These are phyloP conservation scores for Mortierella sp. DNA, from an alignment of 371 early-diverging fungal species.

Conservation along the genomic window DNA sequence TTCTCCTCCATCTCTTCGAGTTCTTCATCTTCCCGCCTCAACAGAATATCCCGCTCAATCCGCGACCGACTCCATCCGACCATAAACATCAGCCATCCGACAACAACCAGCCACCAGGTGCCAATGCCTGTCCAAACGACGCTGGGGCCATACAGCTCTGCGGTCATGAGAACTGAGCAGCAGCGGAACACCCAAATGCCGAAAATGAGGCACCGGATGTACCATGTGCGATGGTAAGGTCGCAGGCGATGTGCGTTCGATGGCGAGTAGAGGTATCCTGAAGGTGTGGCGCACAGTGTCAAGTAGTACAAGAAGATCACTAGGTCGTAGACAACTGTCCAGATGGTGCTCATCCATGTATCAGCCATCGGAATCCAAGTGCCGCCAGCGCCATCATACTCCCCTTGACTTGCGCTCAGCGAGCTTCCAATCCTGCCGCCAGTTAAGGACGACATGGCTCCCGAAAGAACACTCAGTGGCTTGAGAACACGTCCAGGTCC, in stretches of 20 bases:
- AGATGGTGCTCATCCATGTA: slow-evolving; percentile 79
- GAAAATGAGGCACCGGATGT: slow-evolving; percentile 48
- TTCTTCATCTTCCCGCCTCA: slow-evolving; percentile 34
- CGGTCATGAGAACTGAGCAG: slow-evolving; percentile 50
- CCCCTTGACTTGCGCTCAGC: background rate
- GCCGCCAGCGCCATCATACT: slow-evolving; percentile 26
- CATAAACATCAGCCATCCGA: slow-evolving; percentile 56
- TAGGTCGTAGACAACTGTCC: slow-evolving; percentile 62
- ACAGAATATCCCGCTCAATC: slow-evolving; percentile 43
- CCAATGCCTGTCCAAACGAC: slow-evolving; percentile 55
- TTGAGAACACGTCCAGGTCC: slow-evolving; percentile 27
- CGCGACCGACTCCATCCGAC: slow-evolving; percentile 53
- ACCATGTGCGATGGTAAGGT: slow-evolving; percentile 56
- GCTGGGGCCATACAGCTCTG: slow-evolving; percentile 50
- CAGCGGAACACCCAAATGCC: slow-evolving; percentile 56
- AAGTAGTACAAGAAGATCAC: slow-evolving; percentile 62
- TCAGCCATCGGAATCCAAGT: slow-evolving; percentile 88
- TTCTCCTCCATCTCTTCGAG: slow-evolving; percentile 6
- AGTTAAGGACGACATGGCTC: slow-evolving; percentile 39
- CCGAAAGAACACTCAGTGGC: slow-evolving; percentile 32
- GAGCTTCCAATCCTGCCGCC: slow-evolving; percentile 17
- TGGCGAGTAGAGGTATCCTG: slow-evolving; percentile 53
- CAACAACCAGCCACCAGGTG: slow-evolving; percentile 46
- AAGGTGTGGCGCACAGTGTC: slow-evolving; percentile 52
- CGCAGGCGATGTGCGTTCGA: slow-evolving; percentile 48